phyloP scores from a whole-genome alignment of 768 basidiomycete genomes.

The Coprinellus aureogranulatus region DNA sequence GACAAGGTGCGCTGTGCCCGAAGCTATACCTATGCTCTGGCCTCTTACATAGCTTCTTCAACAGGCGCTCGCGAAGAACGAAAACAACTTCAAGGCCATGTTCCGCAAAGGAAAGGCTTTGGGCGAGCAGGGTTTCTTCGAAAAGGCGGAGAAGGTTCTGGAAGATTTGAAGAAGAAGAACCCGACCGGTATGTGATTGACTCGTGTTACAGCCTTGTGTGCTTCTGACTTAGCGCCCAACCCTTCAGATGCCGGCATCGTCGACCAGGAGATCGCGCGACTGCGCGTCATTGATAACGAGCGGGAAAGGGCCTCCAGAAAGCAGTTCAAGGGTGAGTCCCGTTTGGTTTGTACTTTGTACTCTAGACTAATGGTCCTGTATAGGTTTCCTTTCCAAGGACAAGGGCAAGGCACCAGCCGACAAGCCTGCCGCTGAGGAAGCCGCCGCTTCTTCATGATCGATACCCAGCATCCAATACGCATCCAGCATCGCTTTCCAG shows the following conservation, averaged over 20 bases:
- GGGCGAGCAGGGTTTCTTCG: conserved; percentile 72
- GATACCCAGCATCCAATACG: neutral
- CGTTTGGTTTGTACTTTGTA: neutral
- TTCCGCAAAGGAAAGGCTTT: conserved; percentile 81
- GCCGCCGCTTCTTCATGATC: neutral
- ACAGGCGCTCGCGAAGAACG: conserved; percentile 74
- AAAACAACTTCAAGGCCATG: conserved; percentile 72
- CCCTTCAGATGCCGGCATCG: conserved; percentile 49
- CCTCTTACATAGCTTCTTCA: neutral
- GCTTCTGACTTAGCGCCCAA: neutral
- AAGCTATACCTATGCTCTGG: neutral
- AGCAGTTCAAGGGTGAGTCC: conserved; percentile 68
- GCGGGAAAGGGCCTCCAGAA: conserved; percentile 59
- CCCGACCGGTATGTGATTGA: conserved; percentile 46
- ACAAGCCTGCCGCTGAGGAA: too few relatives aligned
- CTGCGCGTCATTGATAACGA: conserved; percentile 64
- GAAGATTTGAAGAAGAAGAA: conserved; percentile 64
- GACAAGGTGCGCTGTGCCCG: conserved; percentile 51
- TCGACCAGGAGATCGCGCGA: conserved; percentile 63
- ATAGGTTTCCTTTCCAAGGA: conserved; percentile 54
- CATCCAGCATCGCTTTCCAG: neutral
- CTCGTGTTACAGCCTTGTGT: neutral
- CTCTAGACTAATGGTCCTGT: neutral
- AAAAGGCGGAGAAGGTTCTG: conserved; percentile 66
- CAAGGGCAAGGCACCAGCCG: too few relatives aligned